Conservation (phyloP, 257 asterid species). For the Leonotis leonurus region DNA sequence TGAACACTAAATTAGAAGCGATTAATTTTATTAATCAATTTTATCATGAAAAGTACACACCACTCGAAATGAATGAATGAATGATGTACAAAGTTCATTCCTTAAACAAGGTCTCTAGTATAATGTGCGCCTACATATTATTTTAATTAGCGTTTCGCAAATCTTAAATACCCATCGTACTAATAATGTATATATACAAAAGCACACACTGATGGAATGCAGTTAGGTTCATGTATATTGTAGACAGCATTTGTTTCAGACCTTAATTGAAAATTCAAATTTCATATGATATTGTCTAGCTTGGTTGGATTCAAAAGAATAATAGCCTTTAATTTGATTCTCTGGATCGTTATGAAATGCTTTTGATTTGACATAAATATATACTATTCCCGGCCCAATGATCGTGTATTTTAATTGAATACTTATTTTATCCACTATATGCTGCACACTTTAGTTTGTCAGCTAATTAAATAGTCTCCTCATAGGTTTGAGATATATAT, state of each 20-base stretch:
- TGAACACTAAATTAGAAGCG: too few relatives aligned
- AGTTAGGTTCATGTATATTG: not conserved
- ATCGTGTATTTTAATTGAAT: not conserved
- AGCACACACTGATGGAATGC: not conserved
- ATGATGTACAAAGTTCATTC: not conserved
- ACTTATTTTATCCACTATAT: not conserved
- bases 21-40: too few relatives aligned
- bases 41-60: too few relatives aligned
- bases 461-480: too few relatives aligned
- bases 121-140: too few relatives aligned
- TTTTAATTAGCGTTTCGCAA: too few relatives aligned
- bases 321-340: slow-evolving; percentile 12
- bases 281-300: not conserved
- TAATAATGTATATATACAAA: not conserved
- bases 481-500: too few relatives aligned
- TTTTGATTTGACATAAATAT: slow-evolving; percentile 24
- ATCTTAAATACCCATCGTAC: too few relatives aligned
- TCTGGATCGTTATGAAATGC: not conserved
- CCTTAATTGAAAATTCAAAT: not conserved
- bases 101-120: too few relatives aligned
- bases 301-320: not conserved
- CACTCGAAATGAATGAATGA: not conserved
- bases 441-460: not conserved
- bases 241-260: not conserved
- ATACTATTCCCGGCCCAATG: slow-evolving; percentile 18